Conservation (phyloP, 441 rosid species). For the Adansonia grandidieri region DNA sequence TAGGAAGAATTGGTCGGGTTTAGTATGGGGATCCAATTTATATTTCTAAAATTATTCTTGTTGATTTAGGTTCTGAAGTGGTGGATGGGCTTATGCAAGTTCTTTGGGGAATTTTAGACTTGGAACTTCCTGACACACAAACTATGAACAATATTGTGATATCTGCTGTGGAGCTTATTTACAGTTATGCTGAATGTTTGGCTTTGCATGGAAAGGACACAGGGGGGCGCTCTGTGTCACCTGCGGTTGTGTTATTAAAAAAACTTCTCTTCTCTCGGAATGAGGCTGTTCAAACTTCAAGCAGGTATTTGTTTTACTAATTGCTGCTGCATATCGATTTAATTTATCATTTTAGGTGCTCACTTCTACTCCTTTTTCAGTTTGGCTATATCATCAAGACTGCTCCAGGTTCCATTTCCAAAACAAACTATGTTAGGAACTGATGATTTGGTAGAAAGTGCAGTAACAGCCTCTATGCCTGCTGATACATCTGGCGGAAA, state of each 20-base stretch:
- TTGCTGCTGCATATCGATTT: constrained; percentile 10
- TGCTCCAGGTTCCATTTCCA: constrained; percentile 99
- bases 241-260: constrained; percentile 85
- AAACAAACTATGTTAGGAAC: constrained; percentile 90
- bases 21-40: background rate
- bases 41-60: constrained; percentile 12
- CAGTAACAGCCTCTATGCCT: constrained; percentile 57
- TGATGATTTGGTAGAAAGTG: constrained; percentile 80
- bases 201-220: constrained; percentile 79
- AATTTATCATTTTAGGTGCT: constrained; percentile 28
- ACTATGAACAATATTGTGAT: constrained; percentile 93
- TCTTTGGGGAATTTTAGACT: constrained; percentile 97
- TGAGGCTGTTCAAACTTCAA: constrained; percentile 93
- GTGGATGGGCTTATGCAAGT: constrained; percentile 96
- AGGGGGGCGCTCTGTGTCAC: constrained; percentile 70
- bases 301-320: constrained; percentile 67
- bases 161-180: constrained; percentile 93
- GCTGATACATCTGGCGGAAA: constrained; percentile 66
- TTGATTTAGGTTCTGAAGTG: constrained; percentile 77
- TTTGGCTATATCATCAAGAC: constrained; percentile 97
- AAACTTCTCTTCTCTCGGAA: constrained; percentile 79
- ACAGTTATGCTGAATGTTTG: constrained; percentile 97
- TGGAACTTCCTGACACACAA: constrained; percentile 92
- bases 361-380: constrained; percentile 50
- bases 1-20: background rate